Evolutionary conservation across 495 filamentous ascomycete species (phyloP).

Genomic region (Immersiella caudata): DNA sequence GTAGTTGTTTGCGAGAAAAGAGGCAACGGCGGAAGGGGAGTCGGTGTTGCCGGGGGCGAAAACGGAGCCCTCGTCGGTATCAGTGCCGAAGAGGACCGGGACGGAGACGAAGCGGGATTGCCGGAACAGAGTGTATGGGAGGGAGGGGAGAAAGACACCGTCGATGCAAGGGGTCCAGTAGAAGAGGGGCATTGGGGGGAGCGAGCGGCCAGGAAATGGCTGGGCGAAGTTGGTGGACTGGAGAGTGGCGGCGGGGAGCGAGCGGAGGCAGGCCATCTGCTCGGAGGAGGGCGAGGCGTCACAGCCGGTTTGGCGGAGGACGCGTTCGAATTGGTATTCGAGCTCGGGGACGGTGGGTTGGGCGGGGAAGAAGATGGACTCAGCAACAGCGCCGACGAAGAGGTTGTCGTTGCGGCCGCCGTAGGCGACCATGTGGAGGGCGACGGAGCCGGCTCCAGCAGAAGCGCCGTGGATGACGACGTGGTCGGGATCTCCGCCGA

Average conservation of each 20-base stretch:
- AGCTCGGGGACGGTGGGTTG: slow-evolving; percentile 44
- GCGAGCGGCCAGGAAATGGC: slow-evolving; percentile 46
- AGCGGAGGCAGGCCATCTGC: slow-evolving; percentile 55
- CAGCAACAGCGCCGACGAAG: slow-evolving; percentile 45
- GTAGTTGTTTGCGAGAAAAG: slow-evolving; percentile 53
- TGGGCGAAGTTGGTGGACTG: slow-evolving; percentile 56
- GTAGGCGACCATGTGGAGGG: slow-evolving; percentile 68
- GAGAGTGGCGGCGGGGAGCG: slow-evolving; percentile 48
- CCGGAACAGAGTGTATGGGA: slow-evolving; percentile 36
- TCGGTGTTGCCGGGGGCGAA: slow-evolving; percentile 51
- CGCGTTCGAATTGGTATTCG: slow-evolving; percentile 47
- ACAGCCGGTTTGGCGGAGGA: slow-evolving; percentile 39
- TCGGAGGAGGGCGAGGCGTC: not conserved
- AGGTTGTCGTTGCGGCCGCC: slow-evolving; percentile 39
- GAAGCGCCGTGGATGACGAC: slow-evolving; percentile 74
- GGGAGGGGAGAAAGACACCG: slow-evolving; percentile 55
- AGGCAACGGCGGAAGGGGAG: slow-evolving; percentile 46
- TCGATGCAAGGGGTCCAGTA: slow-evolving; percentile 65
- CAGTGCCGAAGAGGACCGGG: slow-evolving; percentile 46
- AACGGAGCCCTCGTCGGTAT: slow-evolving; percentile 54
- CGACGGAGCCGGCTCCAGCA: slow-evolving; percentile 68
- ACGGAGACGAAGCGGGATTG: slow-evolving; percentile 36
- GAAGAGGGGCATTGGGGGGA: slow-evolving; percentile 55
- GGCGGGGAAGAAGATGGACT: slow-evolving; percentile 51
- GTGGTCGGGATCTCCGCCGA: slow-evolving; percentile 73